Base-by-base conservation (phyloP, 176 grass and related monocot genomes). In the Hyparrhenia diplandra region DNA sequence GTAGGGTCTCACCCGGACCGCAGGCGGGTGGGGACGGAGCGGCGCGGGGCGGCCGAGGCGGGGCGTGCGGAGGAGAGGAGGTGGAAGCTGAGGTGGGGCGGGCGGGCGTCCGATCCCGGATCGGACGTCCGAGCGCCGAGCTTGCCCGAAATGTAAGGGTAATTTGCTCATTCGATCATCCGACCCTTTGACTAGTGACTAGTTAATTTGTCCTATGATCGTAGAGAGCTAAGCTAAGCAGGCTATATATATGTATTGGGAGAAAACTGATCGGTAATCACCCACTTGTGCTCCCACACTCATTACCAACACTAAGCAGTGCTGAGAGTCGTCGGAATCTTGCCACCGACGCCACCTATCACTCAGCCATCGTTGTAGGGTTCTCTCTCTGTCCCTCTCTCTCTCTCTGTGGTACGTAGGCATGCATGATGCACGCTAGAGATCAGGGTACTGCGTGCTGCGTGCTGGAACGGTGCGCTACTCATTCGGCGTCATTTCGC, bases 401-500 rank as follows among this genome's bases (percentile, higher is more conserved):
- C 2, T 32, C 4, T 32, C 2, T 32, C 2, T 32, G 31, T 32
- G 31, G 31, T 32, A 32, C 31, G n/a, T 32, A 23, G 73, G 40
- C 72, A 51, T 73, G 57, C 0, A 52, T 69, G 37, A 70, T 43
- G 67, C n/a, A 13, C 23, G 31, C 64, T 12, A 3, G 28, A 69
- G 59, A 87, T 42, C 0, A 42, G 65, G 39, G 31, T 18, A 51
- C 54, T 57, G 52, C 52, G 21, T 32, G 60, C 67, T 75, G 36
- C n/a, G n/a, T n/a, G n/a, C n/a, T n/a, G n/a, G 64, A 67, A 47
- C 52, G 49, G 29, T n/a, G n/a, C 52, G 49, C 45, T 59, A 68
- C 84, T 80, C 77, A 68, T 63, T 63, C 37, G 24, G 35, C 17
- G 14, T 77, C 57, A 63, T 57, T 46, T 74, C 69, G n/a, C 71